Conservation (phyloP, 2,329 filamentous ascomycete genomes). For the Albifimbria verrucaria region DNA sequence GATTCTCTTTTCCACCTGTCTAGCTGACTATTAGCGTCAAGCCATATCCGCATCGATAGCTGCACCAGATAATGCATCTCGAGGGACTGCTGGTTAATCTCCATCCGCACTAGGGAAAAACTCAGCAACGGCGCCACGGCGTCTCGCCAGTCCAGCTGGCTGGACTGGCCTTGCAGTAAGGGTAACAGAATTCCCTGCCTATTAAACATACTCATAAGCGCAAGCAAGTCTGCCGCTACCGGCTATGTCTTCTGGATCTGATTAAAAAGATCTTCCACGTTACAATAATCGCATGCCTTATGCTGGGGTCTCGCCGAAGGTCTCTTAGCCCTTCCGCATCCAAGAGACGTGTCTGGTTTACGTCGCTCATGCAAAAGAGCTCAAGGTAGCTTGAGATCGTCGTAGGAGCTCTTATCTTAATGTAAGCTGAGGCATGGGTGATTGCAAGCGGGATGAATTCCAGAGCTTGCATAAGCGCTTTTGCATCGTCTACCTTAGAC, state of each 20-base stretch:
- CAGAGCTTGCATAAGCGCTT: not conserved
- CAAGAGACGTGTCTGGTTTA: conserved; percentile 3
- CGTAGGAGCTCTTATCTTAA: conserved; percentile 6
- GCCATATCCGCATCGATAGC: not conserved
- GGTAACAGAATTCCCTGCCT: conserved; percentile 34
- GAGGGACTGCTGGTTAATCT: not conserved
- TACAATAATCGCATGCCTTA: not conserved
- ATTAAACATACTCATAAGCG: conserved; percentile 45
- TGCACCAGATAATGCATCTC: not conserved
- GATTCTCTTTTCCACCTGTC: not conserved
- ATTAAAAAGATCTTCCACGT: conserved; percentile 13
- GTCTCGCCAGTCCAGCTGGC: not conserved
- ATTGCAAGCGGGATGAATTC: not conserved
- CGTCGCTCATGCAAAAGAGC: conserved; percentile 21
- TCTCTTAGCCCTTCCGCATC: not conserved
- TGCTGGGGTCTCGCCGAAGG: not conserved
- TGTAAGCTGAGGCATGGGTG: not conserved
- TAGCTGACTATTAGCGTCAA: not conserved
- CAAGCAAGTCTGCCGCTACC: conserved; percentile 38
- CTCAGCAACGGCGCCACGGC: not conserved
- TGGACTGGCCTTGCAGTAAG: conserved; percentile 16
- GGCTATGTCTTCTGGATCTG: conserved; percentile 27
- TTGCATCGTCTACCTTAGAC: not conserved
- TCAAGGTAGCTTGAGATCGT: conserved; percentile 34
- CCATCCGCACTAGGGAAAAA: not conserved